These are phyloP conservation scores for Erodium chrysanthum DNA, from an alignment of 441 rosid species.

Conservation along the genomic window DNA sequence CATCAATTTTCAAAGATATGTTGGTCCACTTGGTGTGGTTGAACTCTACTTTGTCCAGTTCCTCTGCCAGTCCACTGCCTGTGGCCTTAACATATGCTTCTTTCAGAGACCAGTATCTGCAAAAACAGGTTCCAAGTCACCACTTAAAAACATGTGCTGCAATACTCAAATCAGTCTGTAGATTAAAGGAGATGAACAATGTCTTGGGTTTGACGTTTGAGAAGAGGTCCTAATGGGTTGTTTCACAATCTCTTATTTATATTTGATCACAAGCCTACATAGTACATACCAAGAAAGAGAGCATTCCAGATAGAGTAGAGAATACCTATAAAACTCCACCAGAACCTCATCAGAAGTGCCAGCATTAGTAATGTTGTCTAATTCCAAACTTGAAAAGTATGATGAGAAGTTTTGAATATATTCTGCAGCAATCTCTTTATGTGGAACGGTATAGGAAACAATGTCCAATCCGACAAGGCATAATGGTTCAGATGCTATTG, in stretches of 20 bases:
- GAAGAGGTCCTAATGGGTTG: background rate
- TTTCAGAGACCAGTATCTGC: conserved; percentile 61
- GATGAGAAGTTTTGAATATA: conserved; percentile 39
- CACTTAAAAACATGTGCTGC: background rate
- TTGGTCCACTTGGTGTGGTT: conserved; percentile 41
- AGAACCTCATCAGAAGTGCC: conserved; percentile 33
- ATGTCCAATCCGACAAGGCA: conserved; percentile 61
- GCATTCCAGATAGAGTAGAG: background rate
- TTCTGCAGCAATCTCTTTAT: conserved; percentile 32
- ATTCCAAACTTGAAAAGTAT: conserved; percentile 48
- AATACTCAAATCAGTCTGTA: background rate
- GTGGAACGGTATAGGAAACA: conserved; percentile 30
- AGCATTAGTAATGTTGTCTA: conserved; percentile 37
- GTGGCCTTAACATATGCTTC: conserved; percentile 67
- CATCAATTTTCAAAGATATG: conserved; percentile 36
- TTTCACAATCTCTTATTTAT: background rate
- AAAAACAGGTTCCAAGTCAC: conserved; percentile 3
- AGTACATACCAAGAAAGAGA: background rate
- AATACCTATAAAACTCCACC: conserved; percentile 53
- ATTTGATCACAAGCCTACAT: no score
- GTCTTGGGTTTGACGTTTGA: background rate
- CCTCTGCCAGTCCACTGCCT: conserved; percentile 43
- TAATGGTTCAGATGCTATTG: conserved; percentile 59
- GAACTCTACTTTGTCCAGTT: conserved; percentile 47
- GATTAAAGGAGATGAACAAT: background rate